Conservation (phyloP, 345 rosid genomes). For the Murraya paniculata region DNA sequence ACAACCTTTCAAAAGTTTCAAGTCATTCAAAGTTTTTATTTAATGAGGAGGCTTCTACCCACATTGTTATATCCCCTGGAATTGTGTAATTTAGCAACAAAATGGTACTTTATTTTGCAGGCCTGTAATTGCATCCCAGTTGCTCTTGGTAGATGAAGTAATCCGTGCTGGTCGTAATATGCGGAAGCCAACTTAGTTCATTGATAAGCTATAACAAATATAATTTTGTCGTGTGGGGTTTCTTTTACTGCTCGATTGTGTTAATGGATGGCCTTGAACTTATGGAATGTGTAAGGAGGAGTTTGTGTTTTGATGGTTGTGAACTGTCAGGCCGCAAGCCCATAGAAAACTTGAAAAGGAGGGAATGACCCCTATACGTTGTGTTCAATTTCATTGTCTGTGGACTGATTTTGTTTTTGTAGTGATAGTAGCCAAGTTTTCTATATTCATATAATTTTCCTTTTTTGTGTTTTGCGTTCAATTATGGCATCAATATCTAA, state of each 20-base stretch:
- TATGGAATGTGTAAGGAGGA: not conserved
- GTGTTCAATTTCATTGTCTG: not conserved
- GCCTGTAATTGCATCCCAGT: constrained; percentile 92
- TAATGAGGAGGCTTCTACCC: too few species aligned
- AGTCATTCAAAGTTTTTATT: not conserved
- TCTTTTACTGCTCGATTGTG: not conserved
- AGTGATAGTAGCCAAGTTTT: not conserved
- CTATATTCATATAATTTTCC: not conserved
- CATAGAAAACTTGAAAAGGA: not conserved
- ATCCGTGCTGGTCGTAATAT: constrained; percentile 95
- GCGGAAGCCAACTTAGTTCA: constrained; percentile 80
- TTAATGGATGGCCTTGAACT: not conserved
- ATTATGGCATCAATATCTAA: not conserved
- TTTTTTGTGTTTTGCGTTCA: not conserved
- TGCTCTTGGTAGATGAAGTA: constrained; percentile 94
- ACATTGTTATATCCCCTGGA: not conserved
- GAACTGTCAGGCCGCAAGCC: not conserved
- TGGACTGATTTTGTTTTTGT: not conserved
- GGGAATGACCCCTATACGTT: not conserved
- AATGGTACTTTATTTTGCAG: constrained; percentile 38
- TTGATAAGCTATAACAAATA: not conserved
- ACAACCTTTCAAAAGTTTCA: not conserved
- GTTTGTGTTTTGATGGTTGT: not conserved
- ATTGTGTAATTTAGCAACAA: not conserved
- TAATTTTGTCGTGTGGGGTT: not conserved